phyloP scores from a whole-genome alignment of 202 grass and related monocot genomes.

The Brachypodium distachyon region DNA sequence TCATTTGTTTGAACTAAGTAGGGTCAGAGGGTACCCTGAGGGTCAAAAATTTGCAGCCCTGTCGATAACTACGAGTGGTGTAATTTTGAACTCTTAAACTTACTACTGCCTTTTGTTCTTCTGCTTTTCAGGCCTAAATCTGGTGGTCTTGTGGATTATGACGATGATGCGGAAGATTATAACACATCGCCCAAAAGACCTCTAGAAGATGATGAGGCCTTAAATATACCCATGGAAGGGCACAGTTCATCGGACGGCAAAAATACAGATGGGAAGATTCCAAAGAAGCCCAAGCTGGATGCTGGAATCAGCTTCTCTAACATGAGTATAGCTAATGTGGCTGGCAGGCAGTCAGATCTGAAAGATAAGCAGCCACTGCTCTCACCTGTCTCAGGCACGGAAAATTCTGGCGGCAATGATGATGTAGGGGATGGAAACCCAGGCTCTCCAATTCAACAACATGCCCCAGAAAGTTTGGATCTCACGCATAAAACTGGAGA shows the following conservation, averaged over 20 bases:
- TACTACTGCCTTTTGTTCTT: not conserved
- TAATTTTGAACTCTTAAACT: not conserved
- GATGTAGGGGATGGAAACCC: constrained; percentile 7
- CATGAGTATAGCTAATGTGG: constrained; percentile 2
- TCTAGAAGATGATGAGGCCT: constrained; percentile 17
- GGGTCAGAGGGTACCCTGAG: no score
- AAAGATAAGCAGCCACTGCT: not conserved
- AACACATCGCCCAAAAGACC: constrained; percentile 40
- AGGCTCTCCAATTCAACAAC: constrained; percentile 17
- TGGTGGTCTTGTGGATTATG: constrained; percentile 48
- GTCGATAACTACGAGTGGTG: no score
- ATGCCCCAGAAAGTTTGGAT: not conserved
- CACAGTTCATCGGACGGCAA: constrained; percentile 20
- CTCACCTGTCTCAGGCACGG: not conserved
- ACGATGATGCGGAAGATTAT: constrained; percentile 28
- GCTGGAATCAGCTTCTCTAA: constrained; percentile 22
- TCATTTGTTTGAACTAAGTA: no score
- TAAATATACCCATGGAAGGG: constrained; percentile 30
- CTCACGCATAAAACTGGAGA: constrained; percentile 1
- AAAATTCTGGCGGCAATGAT: not conserved
- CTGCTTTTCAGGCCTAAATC: constrained; percentile 43
- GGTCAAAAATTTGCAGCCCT: no score
- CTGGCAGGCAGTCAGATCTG: not conserved
- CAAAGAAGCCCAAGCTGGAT: constrained; percentile 68
- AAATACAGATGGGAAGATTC: constrained; percentile 5